Percentiles rank a stretch among this genome's conserved stretches.
phyloP scores from a whole-genome alignment of 2,329 filamentous ascomycete species.

The Microsporum ferrugineum region DNA sequence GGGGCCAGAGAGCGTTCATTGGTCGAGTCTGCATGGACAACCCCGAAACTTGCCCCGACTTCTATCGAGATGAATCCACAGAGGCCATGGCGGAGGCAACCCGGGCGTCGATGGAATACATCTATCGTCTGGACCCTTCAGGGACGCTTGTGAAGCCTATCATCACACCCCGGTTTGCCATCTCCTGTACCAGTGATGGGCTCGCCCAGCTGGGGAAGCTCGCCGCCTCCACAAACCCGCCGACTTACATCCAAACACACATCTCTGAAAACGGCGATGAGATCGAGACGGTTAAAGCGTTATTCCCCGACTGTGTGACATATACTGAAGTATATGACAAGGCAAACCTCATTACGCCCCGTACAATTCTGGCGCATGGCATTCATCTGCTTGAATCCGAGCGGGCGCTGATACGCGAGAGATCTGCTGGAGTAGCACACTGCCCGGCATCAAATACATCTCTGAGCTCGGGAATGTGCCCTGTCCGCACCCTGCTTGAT shows the following conservation, averaged over 20 bases:
- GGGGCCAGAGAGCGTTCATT: slow-evolving; percentile 80
- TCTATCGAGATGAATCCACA: slow-evolving; percentile 64
- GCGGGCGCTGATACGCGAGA: slow-evolving; percentile 48
- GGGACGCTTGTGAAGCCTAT: slow-evolving; percentile 58
- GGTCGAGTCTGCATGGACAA: slow-evolving; percentile 94
- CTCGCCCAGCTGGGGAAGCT: slow-evolving; percentile 55
- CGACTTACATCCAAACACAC: slow-evolving; percentile 65
- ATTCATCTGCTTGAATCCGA: slow-evolving; percentile 63
- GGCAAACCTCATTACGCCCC: slow-evolving; percentile 54
- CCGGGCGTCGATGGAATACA: slow-evolving; percentile 51
- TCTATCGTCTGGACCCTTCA: slow-evolving; percentile 54
- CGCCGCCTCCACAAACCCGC: slow-evolving; percentile 50
- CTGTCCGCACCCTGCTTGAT: slow-evolving; percentile 62
- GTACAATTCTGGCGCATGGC: slow-evolving; percentile 76
- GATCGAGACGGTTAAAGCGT: slow-evolving; percentile 53
- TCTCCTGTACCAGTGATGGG: slow-evolving; percentile 42
- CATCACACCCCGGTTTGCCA: slow-evolving; percentile 58
- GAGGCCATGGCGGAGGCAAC: slow-evolving; percentile 48
- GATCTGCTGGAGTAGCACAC: slow-evolving; percentile 61
- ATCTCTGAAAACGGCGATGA: slow-evolving; percentile 73
- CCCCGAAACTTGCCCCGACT: slow-evolving; percentile 51
- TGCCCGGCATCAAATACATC: slow-evolving; percentile 81
- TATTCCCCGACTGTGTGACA: slow-evolving; percentile 53
- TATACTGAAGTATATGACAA: slow-evolving; percentile 75
- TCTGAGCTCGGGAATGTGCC: slow-evolving; percentile 66